Conservation (phyloP, 163 green algal genomes). For the Coccomyxa subellipsoidea region DNA sequence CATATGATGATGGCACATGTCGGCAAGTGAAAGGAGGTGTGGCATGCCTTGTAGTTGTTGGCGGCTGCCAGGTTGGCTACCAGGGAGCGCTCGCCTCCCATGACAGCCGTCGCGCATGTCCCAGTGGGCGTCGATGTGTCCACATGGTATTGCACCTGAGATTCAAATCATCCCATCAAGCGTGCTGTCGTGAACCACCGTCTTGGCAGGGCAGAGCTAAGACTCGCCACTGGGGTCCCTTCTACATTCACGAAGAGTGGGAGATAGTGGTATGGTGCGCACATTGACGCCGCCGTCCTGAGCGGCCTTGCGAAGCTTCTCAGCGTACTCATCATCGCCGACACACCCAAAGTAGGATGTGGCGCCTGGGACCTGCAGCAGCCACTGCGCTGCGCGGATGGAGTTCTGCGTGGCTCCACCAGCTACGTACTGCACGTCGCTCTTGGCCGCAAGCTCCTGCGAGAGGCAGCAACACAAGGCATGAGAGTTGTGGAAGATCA, state of each 20-base stretch:
- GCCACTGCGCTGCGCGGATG: conserved; percentile 96
- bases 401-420: conserved; percentile 97
- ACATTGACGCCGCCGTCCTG: conserved; percentile 85
- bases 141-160: conserved; percentile 87
- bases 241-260: no score
- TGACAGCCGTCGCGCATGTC: conserved; percentile 89
- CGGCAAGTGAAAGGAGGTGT: background rate
- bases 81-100: conserved; percentile 87
- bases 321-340: conserved; percentile 88
- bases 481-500: background rate
- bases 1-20: no score
- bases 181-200: no score
- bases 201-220: no score
- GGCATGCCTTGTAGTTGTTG: conserved; percentile 96
- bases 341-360: conserved; percentile 96
- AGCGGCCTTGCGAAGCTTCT: conserved; percentile 74
- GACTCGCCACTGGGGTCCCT: no score
- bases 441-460: conserved; percentile 73
- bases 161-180: no score
- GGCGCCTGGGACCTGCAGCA: conserved; percentile 82
- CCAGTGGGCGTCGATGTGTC: conserved; percentile 82
- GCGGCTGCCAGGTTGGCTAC: conserved; percentile 96
- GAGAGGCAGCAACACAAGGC: background rate
- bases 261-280: conserved; percentile 10
- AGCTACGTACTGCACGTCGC: conserved; percentile 92